These are phyloP conservation scores for Fusarium veterinarium DNA, from an alignment of 2,329 filamentous ascomycete genomes.

Conservation along the genomic window DNA sequence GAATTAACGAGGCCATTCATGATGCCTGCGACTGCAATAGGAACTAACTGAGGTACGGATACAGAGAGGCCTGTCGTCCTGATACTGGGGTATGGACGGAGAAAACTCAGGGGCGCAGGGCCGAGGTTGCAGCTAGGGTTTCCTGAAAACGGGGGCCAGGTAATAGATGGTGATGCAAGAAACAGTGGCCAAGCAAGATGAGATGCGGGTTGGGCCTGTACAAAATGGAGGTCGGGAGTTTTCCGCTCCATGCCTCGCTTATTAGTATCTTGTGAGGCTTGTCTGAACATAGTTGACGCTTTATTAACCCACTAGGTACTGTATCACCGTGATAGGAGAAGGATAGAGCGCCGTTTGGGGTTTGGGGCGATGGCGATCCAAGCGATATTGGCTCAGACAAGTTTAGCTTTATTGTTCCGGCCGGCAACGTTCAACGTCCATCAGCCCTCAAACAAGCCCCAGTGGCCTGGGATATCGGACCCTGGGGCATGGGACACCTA, in stretches of 20 bases:
- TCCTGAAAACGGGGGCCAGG: constrained; percentile 16
- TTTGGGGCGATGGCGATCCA: constrained; percentile 29
- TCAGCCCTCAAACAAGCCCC: constrained; percentile 21
- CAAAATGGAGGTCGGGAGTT: constrained; percentile 8
- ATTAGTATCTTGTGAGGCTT: constrained; percentile 18
- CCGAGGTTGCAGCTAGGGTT: constrained; percentile 25
- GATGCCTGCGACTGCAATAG: constrained; percentile 13
- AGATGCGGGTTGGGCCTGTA: constrained; percentile 17
- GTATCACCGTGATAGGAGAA: constrained; percentile 14
- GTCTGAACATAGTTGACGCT: constrained; percentile 13
- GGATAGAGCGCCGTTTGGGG: constrained; percentile 6
- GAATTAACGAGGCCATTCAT: constrained; percentile 14
- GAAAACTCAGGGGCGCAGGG: constrained; percentile 26
- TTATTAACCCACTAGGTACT: constrained; percentile 12
- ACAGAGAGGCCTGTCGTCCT: constrained; percentile 12
- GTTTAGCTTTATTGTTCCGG: constrained; percentile 32
- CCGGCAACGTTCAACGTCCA: constrained; percentile 39
- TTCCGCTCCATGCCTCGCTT: constrained; percentile 15
- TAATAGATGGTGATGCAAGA: constrained; percentile 37
- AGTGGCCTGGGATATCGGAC: constrained; percentile 17
- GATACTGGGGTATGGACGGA: constrained; percentile 29
- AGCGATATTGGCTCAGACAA: constrained; percentile 15
- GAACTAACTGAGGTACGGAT: background rate
- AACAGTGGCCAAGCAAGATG: constrained; percentile 37
- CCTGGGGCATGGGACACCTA: constrained; percentile 11